Evolutionary conservation across 306 rosid genomes (phyloP).

Genomic region (Abrus pulchellus): DNA sequence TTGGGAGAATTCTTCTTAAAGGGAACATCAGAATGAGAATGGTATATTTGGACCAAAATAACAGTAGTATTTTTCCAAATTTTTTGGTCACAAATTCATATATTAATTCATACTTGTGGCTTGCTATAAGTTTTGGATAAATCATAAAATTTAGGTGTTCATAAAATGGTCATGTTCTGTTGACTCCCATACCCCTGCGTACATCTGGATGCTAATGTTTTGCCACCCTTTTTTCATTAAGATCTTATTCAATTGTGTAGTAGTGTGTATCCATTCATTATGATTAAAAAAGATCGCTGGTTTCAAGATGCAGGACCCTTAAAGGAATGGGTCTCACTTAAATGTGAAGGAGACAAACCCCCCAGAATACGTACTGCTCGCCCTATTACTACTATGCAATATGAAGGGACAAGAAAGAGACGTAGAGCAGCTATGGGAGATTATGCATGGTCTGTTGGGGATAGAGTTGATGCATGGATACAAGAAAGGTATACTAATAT

Average conservation of each 20-base stretch:
- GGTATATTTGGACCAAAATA: conserved; percentile 3
- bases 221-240: not conserved
- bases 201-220: conserved; percentile 6
- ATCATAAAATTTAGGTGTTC: not conserved
- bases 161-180: conserved; percentile 18
- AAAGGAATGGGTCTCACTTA: conserved; percentile 86
- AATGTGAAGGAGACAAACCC: conserved; percentile 66
- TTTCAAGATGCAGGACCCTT: conserved; percentile 68
- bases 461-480: conserved; percentile 92
- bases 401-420: conserved; percentile 94
- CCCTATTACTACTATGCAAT: conserved; percentile 67
- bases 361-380: conserved; percentile 84
- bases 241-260: conserved; percentile 9
- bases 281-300: conserved; percentile 27
- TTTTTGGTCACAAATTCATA: conserved; percentile 5
- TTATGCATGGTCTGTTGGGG: conserved; percentile 92
- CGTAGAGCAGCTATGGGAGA: conserved; percentile 89
- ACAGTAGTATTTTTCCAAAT: conserved; percentile 7
- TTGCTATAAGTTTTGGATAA: conserved; percentile 26
- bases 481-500: conserved; percentile 72
- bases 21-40: conserved; percentile 31
- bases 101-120: not conserved
- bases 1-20: conserved; percentile 29
- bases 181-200: conserved; percentile 26
- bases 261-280: not conserved